A percentile compares a stretch with the other conserved stretches of the same genome.
phyloP scores from a whole-genome alignment of 108 stramenopile species.

The Skeletonema potamos region DNA sequence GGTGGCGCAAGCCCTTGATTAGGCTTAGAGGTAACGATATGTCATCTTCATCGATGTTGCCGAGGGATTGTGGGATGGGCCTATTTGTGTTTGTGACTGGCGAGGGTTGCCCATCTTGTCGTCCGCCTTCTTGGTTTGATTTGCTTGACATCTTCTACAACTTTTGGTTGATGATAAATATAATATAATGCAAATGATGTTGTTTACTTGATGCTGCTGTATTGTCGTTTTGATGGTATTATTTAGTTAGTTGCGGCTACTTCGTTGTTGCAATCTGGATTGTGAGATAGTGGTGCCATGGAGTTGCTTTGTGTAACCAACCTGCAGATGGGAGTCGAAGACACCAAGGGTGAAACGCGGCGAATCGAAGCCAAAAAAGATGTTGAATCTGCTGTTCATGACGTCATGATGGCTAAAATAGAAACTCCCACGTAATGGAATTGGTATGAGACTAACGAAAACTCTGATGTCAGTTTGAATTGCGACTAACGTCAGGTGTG shows the following conservation, averaged over 20 bases:
- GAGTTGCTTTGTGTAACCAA: not conserved
- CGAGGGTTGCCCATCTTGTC: not conserved
- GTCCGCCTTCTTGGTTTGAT: not conserved
- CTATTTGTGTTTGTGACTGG: not conserved
- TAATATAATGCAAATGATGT: too few relatives aligned
- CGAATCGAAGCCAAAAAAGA: not conserved
- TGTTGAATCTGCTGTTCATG: not conserved
- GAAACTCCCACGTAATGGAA: not conserved
- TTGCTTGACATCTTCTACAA: not conserved
- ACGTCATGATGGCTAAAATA: not conserved
- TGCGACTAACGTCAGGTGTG: not conserved
- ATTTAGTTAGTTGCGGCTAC: too few relatives aligned
- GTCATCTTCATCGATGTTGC: conserved; percentile 20
- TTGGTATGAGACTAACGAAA: not conserved
- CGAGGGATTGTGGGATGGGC: conserved; percentile 6
- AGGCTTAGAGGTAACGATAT: conserved; percentile 32
- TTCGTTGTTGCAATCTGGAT: not conserved
- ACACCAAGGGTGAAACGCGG: not conserved
- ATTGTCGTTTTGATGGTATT: not conserved
- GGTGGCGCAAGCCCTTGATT: conserved; percentile 27
- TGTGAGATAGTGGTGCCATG: not conserved
- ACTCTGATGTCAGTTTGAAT: not conserved
- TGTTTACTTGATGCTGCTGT: not conserved
- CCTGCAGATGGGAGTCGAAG: not conserved
- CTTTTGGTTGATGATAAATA: not conserved